Evolutionary conservation across 305 asterid species (phyloP).

Genomic region (Withania somnifera): DNA sequence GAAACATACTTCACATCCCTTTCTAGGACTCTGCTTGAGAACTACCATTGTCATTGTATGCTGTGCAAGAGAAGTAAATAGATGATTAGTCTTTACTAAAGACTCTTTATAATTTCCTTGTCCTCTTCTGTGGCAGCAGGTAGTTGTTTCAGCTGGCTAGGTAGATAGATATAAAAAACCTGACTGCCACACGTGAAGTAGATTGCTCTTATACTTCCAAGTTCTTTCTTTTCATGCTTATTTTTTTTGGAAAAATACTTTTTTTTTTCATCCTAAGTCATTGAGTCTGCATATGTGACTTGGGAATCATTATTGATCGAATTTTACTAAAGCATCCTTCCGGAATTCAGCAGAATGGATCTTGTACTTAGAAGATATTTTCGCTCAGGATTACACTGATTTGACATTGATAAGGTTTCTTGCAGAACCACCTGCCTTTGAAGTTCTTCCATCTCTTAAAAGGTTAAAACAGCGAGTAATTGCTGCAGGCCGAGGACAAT

Average conservation of each 20-base stretch:
- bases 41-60: not conserved
- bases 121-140: not conserved
- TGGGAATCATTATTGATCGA: not conserved
- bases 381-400: not conserved
- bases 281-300: not conserved
- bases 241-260: not conserved
- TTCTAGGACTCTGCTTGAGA: not conserved
- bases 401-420: not conserved
- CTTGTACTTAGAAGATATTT: not conserved
- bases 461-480: constrained; percentile 68
- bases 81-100: not conserved
- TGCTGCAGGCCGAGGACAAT: constrained; percentile 80
- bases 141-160: not conserved
- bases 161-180: not conserved
- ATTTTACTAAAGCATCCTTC: not conserved
- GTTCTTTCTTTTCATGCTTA: not conserved
- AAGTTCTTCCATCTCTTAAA: constrained; percentile 79
- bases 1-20: not conserved
- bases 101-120: not conserved
- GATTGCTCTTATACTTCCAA: not conserved
- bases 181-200: not conserved
- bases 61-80: not conserved
- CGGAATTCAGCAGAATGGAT: not conserved
- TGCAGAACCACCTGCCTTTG: constrained; percentile 87
- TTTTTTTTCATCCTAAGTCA: not conserved